Evolutionary conservation across 2,329 filamentous ascomycete genomes (phyloP).

Genomic region (Fusarium buharicum): DNA sequence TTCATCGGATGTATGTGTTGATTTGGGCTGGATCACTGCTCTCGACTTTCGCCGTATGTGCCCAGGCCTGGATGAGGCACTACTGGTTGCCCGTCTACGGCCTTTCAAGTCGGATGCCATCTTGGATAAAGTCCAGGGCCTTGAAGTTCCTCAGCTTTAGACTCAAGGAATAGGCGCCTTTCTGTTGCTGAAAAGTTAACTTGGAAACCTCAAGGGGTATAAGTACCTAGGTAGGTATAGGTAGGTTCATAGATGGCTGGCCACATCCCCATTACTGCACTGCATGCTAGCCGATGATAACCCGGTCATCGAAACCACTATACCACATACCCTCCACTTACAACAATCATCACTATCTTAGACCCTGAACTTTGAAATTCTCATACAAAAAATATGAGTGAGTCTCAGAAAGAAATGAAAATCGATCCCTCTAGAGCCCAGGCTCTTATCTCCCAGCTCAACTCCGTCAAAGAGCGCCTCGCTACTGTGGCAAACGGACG

Average conservation of each 20-base stretch:
- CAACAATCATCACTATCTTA: conserved; percentile 27
- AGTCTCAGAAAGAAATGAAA: conserved; percentile 64
- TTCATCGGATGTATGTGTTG: conserved; percentile 75
- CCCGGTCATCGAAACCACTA: conserved; percentile 40
- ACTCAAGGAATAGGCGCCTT: neutral
- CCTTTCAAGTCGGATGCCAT: conserved; percentile 49
- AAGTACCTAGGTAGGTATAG: conserved; percentile 2
- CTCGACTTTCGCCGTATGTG: conserved; percentile 55
- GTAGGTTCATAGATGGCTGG: conserved; percentile 20
- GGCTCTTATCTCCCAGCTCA: conserved; percentile 70
- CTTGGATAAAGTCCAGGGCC: neutral
- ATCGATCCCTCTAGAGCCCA: conserved; percentile 70
- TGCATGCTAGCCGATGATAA: conserved; percentile 49
- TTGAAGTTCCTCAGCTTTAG: neutral
- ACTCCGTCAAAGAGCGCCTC: conserved; percentile 68
- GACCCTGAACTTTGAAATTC: neutral
- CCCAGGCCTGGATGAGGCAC: conserved; percentile 53
- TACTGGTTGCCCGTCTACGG: conserved; percentile 62
- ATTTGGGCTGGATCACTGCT: conserved; percentile 59
- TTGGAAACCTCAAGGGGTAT: conserved; percentile 13
- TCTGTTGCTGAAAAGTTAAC: conserved; percentile 3
- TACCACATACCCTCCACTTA: conserved; percentile 40
- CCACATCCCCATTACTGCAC: conserved; percentile 12
- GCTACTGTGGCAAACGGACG: conserved; percentile 62
- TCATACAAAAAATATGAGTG: conserved; percentile 53